Conservation (phyloP, 2,329 filamentous ascomycete genomes). For the Monilinia polystroma region DNA sequence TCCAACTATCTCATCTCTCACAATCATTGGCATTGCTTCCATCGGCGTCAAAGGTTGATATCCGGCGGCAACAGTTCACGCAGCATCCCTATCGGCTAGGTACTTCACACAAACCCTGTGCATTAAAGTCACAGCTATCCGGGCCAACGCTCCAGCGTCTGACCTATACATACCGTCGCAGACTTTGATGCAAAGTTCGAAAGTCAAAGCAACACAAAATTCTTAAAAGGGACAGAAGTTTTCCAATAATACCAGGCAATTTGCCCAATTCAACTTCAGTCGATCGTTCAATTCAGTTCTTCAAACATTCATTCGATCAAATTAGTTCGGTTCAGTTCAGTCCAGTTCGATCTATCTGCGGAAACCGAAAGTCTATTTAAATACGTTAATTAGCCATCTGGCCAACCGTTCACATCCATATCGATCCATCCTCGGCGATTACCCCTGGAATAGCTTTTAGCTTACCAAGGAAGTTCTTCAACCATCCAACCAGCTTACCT, state of each 20-base stretch:
- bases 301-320: slow-evolving; percentile 8
- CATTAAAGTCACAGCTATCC: slow-evolving; percentile 30
- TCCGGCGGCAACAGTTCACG: slow-evolving; percentile 33
- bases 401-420: not conserved
- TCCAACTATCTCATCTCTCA: slow-evolving; percentile 13
- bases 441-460: slow-evolving; percentile 17
- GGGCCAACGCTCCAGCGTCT: slow-evolving; percentile 33
- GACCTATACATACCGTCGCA: slow-evolving; percentile 34
- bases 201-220: slow-evolving; percentile 36
- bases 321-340: not conserved
- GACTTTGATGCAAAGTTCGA: slow-evolving; percentile 37
- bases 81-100: slow-evolving; percentile 34
- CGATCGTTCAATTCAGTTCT: slow-evolving; percentile 19
- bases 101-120: slow-evolving; percentile 24
- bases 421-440: slow-evolving; percentile 13
- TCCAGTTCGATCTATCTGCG: not conserved
- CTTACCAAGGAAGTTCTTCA: slow-evolving; percentile 24
- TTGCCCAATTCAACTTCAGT: slow-evolving; percentile 12
- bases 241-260: slow-evolving; percentile 27
- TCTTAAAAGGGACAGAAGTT: slow-evolving; percentile 23
- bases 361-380: slow-evolving; percentile 15
- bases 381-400: slow-evolving; percentile 9
- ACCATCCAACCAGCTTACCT: slow-evolving; percentile 18
- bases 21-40: slow-evolving; percentile 8
- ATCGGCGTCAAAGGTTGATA: slow-evolving; percentile 23